phyloP scores from a whole-genome alignment of 495 filamentous ascomycete species.

The Hamigera avellanea region DNA sequence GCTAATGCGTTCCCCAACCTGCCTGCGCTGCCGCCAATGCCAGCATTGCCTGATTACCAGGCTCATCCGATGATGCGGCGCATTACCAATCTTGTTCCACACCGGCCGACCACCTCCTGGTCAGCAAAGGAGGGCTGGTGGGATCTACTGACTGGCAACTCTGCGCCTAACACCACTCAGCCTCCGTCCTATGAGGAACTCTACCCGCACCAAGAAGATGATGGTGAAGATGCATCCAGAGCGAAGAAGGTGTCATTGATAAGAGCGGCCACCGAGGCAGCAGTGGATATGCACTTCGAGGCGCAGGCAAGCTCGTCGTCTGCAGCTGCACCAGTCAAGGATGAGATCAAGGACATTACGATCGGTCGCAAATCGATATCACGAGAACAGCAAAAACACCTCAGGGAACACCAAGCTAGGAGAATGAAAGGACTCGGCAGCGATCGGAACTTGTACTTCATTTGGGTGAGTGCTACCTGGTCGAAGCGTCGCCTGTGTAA shows the following conservation, averaged over 20 bases:
- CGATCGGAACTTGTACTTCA: slow-evolving; percentile 71
- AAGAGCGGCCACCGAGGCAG: slow-evolving; percentile 51
- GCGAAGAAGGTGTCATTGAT: slow-evolving; percentile 51
- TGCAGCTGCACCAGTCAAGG: slow-evolving; percentile 30
- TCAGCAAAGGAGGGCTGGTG: slow-evolving; percentile 53
- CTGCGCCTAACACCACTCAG: slow-evolving; percentile 24
- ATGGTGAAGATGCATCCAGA: slow-evolving; percentile 32
- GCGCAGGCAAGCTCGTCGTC: slow-evolving; percentile 34
- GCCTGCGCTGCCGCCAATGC: slow-evolving; percentile 46
- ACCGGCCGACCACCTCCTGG: slow-evolving; percentile 33
- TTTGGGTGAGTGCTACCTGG: slow-evolving; percentile 57
- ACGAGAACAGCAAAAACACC: slow-evolving; percentile 61
- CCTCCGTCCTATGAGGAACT: slow-evolving; percentile 78
- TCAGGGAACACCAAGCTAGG: slow-evolving; percentile 57
- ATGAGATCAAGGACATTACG: slow-evolving; percentile 29
- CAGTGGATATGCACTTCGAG: slow-evolving; percentile 57
- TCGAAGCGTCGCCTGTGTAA: slow-evolving; percentile 1
- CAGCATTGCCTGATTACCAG: slow-evolving; percentile 60
- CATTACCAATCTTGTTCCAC: slow-evolving; percentile 63
- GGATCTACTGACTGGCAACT: slow-evolving; percentile 47
- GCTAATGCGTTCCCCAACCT: slow-evolving; percentile 59
- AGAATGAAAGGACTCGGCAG: slow-evolving; percentile 63
- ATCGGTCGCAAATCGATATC: slow-evolving; percentile 42
- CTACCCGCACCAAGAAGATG: slow-evolving; percentile 44
- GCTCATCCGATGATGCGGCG: slow-evolving; percentile 59